A percentile compares a stretch with the other conserved stretches of the same genome.
These are phyloP conservation scores for Quercus rubra DNA, from an alignment of 306 rosid genomes.

Conservation along the genomic window DNA sequence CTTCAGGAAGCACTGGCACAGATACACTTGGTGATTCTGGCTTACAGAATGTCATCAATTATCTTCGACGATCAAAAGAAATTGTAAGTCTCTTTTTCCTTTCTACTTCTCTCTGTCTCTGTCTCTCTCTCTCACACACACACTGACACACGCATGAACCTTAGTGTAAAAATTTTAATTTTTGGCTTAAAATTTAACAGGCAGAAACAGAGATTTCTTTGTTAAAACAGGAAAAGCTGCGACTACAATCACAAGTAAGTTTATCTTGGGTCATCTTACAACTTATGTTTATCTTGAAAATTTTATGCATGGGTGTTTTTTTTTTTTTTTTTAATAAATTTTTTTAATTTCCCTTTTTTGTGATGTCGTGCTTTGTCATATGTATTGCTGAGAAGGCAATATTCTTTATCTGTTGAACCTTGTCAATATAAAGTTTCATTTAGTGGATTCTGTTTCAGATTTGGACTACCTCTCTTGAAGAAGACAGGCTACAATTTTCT, in stretches of 20 bases:
- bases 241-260: slow-evolving; percentile 80
- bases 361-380: background rate
- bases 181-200: slow-evolving; percentile 40
- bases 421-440: background rate
- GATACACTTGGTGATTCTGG: slow-evolving; percentile 53
- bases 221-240: slow-evolving; percentile 79
- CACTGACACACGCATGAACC: background rate
- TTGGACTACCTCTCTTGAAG: background rate
- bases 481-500: background rate
- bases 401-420: no score
- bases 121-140: background rate
- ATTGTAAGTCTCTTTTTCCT: slow-evolving; percentile 51
- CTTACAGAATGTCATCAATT: slow-evolving; percentile 70
- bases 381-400: background rate
- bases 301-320: background rate
- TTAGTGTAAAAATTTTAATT: background rate
- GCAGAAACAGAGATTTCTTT: slow-evolving; percentile 89
- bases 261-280: background rate
- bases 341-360: background rate
- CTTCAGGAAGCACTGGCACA: slow-evolving; percentile 40
- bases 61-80: slow-evolving; percentile 89
- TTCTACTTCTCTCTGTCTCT: slow-evolving; percentile 9
- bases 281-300: background rate
- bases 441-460: background rate
- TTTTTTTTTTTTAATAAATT: no score